A percentile compares a stretch with the other conserved stretches of the same genome.
Conservation (phyloP, 495 filamentous ascomycete genomes). For the Acidomyces sp. region DNA sequence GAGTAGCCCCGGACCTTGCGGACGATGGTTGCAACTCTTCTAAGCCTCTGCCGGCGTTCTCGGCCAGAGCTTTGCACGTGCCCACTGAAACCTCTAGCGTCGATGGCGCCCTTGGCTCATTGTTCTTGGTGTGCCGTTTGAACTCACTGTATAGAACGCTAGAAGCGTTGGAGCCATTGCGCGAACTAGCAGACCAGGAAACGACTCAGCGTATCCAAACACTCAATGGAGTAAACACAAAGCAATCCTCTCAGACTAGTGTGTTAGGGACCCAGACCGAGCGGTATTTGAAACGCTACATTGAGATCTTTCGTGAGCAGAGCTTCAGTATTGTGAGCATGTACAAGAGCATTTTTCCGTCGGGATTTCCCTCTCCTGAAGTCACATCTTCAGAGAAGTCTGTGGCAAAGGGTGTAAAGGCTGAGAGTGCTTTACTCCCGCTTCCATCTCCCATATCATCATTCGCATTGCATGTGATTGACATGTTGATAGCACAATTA, state of each 20-base stretch:
- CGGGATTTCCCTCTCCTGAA: slow-evolving; percentile 26
- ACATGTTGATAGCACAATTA: slow-evolving; percentile 67
- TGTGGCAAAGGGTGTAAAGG: not conserved
- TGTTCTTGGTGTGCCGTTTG: slow-evolving; percentile 80
- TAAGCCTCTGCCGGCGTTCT: not conserved
- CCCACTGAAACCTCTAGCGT: slow-evolving; percentile 9
- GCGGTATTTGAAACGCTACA: slow-evolving; percentile 83
- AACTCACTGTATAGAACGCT: slow-evolving; percentile 68
- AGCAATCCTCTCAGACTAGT: slow-evolving; percentile 25
- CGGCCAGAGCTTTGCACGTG: slow-evolving; percentile 3
- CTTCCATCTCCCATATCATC: slow-evolving; percentile 68
- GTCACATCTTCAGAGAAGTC: not conserved
- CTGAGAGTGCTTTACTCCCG: slow-evolving; percentile 46
- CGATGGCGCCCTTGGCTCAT: slow-evolving; percentile 56
- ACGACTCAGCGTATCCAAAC: slow-evolving; percentile 30
- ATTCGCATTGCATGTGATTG: slow-evolving; percentile 75
- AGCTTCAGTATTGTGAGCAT: slow-evolving; percentile 89
- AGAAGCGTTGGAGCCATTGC: slow-evolving; percentile 71
- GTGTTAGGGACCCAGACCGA: slow-evolving; percentile 82
- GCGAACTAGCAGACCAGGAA: slow-evolving; percentile 84
- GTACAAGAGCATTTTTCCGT: slow-evolving; percentile 78
- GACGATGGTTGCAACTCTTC: slow-evolving; percentile 4
- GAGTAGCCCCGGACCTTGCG: slow-evolving; percentile 65
- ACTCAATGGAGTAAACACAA: not conserved
- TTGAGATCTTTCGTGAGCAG: slow-evolving; percentile 97